phyloP scores from a whole-genome alignment of 1,139 yeast species.

The Zygosaccharomyces sapae region DNA sequence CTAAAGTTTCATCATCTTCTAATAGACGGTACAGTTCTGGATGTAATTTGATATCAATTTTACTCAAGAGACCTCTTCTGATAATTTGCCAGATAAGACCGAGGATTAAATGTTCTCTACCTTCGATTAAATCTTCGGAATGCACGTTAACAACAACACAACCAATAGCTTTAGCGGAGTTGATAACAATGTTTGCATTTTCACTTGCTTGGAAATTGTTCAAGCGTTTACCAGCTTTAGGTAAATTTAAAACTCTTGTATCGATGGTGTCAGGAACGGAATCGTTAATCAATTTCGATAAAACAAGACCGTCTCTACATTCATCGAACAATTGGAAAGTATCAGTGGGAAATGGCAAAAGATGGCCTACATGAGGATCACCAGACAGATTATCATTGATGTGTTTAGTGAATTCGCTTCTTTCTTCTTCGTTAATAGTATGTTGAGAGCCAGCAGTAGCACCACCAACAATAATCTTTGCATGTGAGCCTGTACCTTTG shows the following conservation, averaged over 20 bases:
- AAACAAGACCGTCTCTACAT: constrained; percentile 89
- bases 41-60: constrained; percentile 91
- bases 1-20: constrained; percentile 95
- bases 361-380: constrained; percentile 78
- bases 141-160: constrained; percentile 97
- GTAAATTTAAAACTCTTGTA: constrained; percentile 90
- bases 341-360: constrained; percentile 90
- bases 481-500: constrained; percentile 49
- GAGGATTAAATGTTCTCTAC: constrained; percentile 89
- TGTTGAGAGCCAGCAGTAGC: constrained; percentile 91
- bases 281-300: constrained; percentile 91
- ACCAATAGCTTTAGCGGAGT: constrained; percentile 98
- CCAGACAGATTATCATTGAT: constrained; percentile 88
- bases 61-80: constrained; percentile 88
- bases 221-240: constrained; percentile 72
- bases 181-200: constrained; percentile 94
- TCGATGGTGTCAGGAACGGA: constrained; percentile 98
- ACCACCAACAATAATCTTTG: constrained; percentile 76
- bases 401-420: constrained; percentile 92
- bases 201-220: constrained; percentile 95
- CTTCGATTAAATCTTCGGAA: constrained; percentile 94
- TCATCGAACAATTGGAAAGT: constrained; percentile 95
- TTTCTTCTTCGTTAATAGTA: constrained; percentile 94
- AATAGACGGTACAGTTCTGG: constrained; percentile 93
- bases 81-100: constrained; percentile 98